These are phyloP conservation scores for Globisporangium canariense DNA, from an alignment of 352 stramenopile species.

Conservation along the genomic window DNA sequence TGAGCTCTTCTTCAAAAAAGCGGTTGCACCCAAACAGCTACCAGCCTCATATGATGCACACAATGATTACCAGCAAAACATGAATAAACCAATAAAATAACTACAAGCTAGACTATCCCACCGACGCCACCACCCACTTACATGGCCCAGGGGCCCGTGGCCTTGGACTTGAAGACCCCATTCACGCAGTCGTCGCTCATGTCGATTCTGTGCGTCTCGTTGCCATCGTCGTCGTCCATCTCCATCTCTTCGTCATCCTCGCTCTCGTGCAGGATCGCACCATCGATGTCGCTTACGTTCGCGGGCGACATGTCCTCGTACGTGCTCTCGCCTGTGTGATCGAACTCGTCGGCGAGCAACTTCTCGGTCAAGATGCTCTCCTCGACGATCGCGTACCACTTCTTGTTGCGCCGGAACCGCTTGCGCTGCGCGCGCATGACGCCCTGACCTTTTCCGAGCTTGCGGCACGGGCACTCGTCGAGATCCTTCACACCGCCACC, in stretches of 20 bases:
- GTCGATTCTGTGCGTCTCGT: background rate
- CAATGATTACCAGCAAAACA: background rate
- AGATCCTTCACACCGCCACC: slow-evolving; percentile 13
- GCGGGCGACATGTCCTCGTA: slow-evolving; percentile 30
- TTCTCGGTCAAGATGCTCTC: slow-evolving; percentile 36
- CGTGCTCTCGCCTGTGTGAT: slow-evolving; percentile 23
- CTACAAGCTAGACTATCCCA: background rate
- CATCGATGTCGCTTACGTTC: slow-evolving; percentile 20
- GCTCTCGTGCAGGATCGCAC: slow-evolving; percentile 25
- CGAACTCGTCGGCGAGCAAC: slow-evolving; percentile 24
- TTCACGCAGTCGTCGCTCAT: background rate
- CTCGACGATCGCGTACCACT: slow-evolving; percentile 43
- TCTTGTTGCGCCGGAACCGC: slow-evolving; percentile 49
- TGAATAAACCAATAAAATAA: background rate
- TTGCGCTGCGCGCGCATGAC: slow-evolving; percentile 26
- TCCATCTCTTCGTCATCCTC: slow-evolving; percentile 6
- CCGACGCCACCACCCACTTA: background rate
- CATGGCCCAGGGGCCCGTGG: slow-evolving; percentile 5
- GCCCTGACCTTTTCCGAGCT: slow-evolving; percentile 38
- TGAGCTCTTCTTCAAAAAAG: too few relatives aligned
- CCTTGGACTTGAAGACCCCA: background rate
- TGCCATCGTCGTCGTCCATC: slow-evolving; percentile 2
- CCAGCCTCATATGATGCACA: too few relatives aligned
- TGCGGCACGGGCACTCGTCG: slow-evolving; percentile 39
- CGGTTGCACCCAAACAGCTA: too few relatives aligned